Evolutionary conservation across 371 early-diverging fungal species (phyloP).

Genomic region (Apophysomyces ossiformis): DNA sequence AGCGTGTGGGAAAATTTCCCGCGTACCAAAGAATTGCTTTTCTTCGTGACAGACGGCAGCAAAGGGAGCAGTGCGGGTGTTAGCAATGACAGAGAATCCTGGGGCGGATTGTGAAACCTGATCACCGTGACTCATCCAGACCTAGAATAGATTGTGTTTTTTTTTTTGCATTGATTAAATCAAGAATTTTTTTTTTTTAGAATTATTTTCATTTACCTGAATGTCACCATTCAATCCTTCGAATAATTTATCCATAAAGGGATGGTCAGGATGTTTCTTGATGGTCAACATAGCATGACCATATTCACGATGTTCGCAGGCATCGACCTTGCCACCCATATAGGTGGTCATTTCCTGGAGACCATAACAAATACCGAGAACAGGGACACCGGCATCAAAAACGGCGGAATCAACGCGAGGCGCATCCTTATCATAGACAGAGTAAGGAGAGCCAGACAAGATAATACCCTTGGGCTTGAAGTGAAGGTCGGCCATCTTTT

Average conservation of each 20-base stretch:
- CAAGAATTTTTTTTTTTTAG: neutral
- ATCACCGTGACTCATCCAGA: constrained; percentile 99
- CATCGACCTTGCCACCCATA: constrained; percentile 86
- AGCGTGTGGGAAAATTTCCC: neutral
- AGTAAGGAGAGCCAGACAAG: constrained; percentile 96
- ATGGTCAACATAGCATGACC: constrained; percentile 87
- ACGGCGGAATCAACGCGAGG: constrained; percentile 94
- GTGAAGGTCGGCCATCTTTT: constrained; percentile 88
- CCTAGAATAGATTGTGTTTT: constrained; percentile 38
- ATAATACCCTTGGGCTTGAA: constrained; percentile 97
- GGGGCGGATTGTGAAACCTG: constrained; percentile 83
- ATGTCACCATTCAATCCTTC: constrained; percentile 72
- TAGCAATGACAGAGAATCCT: constrained; percentile 85
- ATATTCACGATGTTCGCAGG: constrained; percentile 93
- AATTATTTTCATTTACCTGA: constrained; percentile 35
- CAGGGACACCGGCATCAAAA: constrained; percentile 88
- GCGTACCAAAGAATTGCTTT: constrained; percentile 78
- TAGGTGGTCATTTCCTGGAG: constrained; percentile 92
- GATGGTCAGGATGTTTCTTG: constrained; percentile 60
- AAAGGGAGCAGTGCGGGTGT: constrained; percentile 86
- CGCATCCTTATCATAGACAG: constrained; percentile 92
- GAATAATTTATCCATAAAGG: constrained; percentile 74
- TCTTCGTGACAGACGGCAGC: constrained; percentile 86
- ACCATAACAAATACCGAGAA: constrained; percentile 98
- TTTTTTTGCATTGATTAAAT: constrained; percentile 8